Evolutionary conservation across 441 rosid species (phyloP).

Genomic region (Raphanus hybrid): DNA sequence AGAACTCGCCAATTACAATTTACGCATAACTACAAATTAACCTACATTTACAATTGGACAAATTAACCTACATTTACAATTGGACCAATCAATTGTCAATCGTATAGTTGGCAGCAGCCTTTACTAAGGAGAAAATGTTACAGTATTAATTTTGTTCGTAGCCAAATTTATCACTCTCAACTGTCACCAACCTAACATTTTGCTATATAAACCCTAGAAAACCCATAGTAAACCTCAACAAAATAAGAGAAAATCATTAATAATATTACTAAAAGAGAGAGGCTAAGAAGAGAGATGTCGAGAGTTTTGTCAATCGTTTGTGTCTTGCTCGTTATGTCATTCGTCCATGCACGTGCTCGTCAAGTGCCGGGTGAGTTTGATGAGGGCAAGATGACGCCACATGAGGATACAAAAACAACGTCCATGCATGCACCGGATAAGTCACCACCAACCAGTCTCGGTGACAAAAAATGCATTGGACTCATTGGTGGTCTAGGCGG

Average conservation of each 20-base stretch:
- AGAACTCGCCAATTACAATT: constrained; percentile 10
- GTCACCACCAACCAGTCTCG: constrained; percentile 39
- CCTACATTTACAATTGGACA: constrained; percentile 16
- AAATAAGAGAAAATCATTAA: neutral
- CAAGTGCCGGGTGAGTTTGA: constrained; percentile 30
- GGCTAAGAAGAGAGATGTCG: constrained; percentile 28
- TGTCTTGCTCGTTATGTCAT: constrained; percentile 32
- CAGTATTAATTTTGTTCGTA: constrained; percentile 22
- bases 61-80: neutral
- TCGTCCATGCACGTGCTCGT: constrained; percentile 42
- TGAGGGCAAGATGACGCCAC: constrained; percentile 30
- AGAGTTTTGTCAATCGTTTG: constrained; percentile 35
- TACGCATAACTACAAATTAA: neutral
- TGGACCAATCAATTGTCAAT: constrained; percentile 32
- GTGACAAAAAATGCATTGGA: constrained; percentile 62
- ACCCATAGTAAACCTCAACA: constrained; percentile 31
- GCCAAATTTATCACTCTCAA: constrained; percentile 36
- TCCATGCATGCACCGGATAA: constrained; percentile 41
- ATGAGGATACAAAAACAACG: constrained; percentile 26
- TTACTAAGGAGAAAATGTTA: constrained; percentile 30
- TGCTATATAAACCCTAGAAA: constrained; percentile 38
- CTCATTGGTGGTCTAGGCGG: constrained; percentile 69
- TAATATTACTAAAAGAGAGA: neutral
- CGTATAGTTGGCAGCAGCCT: constrained; percentile 35
- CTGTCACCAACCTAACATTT: constrained; percentile 36